Percentiles rank a stretch among this genome's conserved stretches.
These are phyloP conservation scores for Russula compacta DNA, from an alignment of 768 basidiomycete genomes.

Conservation along the genomic window DNA sequence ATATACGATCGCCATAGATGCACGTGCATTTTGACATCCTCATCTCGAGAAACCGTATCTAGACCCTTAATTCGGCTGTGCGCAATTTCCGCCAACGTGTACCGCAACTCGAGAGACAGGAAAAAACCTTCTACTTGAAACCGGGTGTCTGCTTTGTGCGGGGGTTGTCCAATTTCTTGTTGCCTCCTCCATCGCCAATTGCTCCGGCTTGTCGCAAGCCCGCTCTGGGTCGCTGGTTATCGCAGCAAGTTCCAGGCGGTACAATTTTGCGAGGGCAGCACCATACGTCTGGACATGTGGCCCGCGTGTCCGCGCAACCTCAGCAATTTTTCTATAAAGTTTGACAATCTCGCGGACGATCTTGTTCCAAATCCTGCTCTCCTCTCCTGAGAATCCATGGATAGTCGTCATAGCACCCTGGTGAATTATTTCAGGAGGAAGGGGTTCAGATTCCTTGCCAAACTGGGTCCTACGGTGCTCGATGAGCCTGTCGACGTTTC, in stretches of 20 bases:
- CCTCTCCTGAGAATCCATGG: conserved; percentile 20
- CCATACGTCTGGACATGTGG: conserved; percentile 30
- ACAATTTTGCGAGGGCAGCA: conserved; percentile 28
- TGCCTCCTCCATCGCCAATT: conserved; percentile 23
- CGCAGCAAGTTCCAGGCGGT: conserved; percentile 24
- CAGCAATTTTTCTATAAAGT: conserved; percentile 22
- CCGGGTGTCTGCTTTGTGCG: conserved; percentile 29
- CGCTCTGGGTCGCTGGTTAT: conserved; percentile 19
- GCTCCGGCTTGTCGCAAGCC: conserved; percentile 23
- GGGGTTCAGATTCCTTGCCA: conserved; percentile 18
- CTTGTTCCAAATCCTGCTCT: conserved; percentile 23
- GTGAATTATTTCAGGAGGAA: conserved; percentile 7
- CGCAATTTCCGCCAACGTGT: conserved; percentile 27
- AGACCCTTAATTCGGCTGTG: conserved; percentile 21
- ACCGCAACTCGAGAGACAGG: conserved; percentile 29
- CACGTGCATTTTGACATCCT: conserved; percentile 7
- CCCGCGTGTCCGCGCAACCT: conserved; percentile 23
- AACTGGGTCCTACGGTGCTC: neutral
- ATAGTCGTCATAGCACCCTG: conserved; percentile 10
- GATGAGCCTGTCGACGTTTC: neutral
- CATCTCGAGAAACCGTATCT: neutral
- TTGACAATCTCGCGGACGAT: conserved; percentile 20
- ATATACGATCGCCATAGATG: conserved; percentile 21
- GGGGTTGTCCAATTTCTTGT: conserved; percentile 28
- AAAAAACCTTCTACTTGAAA: conserved; percentile 30